Conservation (phyloP, 139 green algal genomes). For the Yamagishiella unicocca region DNA sequence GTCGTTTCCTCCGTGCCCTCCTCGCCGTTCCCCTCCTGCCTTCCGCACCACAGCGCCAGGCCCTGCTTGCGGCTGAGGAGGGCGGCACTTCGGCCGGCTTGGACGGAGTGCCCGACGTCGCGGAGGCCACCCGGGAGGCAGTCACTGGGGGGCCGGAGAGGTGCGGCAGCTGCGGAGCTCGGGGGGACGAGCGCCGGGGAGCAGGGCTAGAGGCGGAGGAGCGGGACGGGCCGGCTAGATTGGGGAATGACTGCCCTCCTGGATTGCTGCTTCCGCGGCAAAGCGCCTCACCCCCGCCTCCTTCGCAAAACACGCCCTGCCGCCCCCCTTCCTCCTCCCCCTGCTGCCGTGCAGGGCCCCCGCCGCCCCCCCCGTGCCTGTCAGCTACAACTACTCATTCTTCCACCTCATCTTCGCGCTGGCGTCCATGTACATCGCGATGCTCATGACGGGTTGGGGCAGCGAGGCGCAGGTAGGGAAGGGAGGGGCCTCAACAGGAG, state of each 20-base stretch:
- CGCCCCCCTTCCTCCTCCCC: too few relatives aligned
- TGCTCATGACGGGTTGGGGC: conserved; percentile 99
- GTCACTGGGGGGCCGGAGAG: conserved; percentile 21
- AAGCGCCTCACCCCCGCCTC: too few relatives aligned
- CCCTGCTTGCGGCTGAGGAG: conserved; percentile 62
- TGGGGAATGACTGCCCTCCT: too few relatives aligned
- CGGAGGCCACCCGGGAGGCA: conserved; percentile 44
- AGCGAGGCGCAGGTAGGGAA: conserved; percentile 56
- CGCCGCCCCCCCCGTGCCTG: conserved; percentile 48
- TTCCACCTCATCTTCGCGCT: conserved; percentile 99
- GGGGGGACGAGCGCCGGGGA: neutral
- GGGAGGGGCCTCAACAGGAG: too few relatives aligned
- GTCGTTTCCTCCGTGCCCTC: too few relatives aligned
- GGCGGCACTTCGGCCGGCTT: conserved; percentile 77
- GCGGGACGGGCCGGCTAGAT: neutral
- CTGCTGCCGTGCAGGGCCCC: too few relatives aligned
- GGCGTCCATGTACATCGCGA: conserved; percentile 95
- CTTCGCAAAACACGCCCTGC: too few relatives aligned
- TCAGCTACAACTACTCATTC: conserved; percentile 92
- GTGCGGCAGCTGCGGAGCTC: neutral
- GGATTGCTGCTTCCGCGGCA: too few relatives aligned
- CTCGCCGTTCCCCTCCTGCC: neutral
- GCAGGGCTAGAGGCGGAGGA: neutral
- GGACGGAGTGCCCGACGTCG: conserved; percentile 64
- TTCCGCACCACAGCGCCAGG: conserved; percentile 26